Base-by-base conservation (phyloP, 164 flowering plant genomes). In the Santalum album region DNA sequence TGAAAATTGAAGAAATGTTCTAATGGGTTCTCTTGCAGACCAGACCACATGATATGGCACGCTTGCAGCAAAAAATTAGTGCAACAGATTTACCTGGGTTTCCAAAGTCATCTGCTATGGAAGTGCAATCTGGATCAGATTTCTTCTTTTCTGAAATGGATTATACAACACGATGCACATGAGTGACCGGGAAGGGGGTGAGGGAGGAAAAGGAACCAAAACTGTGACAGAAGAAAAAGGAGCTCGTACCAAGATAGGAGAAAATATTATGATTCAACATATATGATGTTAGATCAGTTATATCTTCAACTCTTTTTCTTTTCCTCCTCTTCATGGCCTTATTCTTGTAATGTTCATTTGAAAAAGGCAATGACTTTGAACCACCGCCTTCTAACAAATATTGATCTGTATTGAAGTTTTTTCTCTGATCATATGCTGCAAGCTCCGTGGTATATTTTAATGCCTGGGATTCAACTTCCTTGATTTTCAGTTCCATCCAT, bases 401-500 rank as follows among this genome's bases (percentile, higher is more conserved):
- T 49, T 69, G 78, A 25, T 69, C 71, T 7, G 57, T n/a, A 44
- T 44, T 65, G 19, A 51, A 53, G 36, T 53, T 68, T 64, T 80
- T 81, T 40, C 43, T 53, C 50, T 65, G 63, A 24, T 75, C 70
- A 54, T 51, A 63, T 58, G 65, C 70, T 45, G 61, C 73, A 67
- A 87, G 75, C 56, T 71, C 64, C 47, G 66, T 68, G 35, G 70
- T 55, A 68, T 85, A 92, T 62, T 73, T 80, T 58, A 56, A 56
- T 56, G 81, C 78, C 55, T 82, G 94, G 6, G 75, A 70, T 55
- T 80, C 80, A 43, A 89, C 52, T 55, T 85, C 84, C 62, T 78
- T 85, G 18, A 87, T 77, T 72, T 66, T 78, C 48, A 92, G 59
- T 65, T 92, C 99, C 50, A 84, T 60, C 96, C 96, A 92, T 54